phyloP scores from a whole-genome alignment of 1,284 basidiomycete genomes.

The Hemileia vastatrix region DNA sequence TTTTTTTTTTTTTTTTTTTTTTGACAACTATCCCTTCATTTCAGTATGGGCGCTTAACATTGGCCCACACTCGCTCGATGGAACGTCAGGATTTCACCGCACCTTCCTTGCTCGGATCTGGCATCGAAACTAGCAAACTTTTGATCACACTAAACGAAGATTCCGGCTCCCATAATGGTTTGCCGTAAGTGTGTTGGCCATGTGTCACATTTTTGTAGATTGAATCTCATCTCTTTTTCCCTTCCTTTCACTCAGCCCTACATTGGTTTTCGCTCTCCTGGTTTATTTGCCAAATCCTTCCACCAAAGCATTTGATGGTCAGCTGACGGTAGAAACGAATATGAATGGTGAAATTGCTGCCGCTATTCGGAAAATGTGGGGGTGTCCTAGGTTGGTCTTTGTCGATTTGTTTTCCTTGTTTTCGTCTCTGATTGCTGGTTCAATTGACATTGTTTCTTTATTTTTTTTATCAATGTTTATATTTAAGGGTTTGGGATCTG shows the following conservation, averaged over 20 bases:
- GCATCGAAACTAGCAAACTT: conserved; percentile 23
- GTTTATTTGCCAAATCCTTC: conserved; percentile 13
- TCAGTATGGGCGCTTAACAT: conserved; percentile 18
- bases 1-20: not conserved
- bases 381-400: conserved; percentile 21
- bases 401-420: not conserved
- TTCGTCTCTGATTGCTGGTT: not conserved
- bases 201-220: not conserved
- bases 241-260: conserved; percentile 4
- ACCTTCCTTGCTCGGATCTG: conserved; percentile 20
- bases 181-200: conserved; percentile 11
- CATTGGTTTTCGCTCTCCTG: conserved; percentile 21
- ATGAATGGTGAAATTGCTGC: conserved; percentile 16
- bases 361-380: conserved; percentile 21
- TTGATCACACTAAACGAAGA: conserved; percentile 23
- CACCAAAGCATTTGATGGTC: conserved; percentile 15
- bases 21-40: not conserved
- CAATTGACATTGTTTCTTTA: not conserved
- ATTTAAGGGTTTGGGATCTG: conserved; percentile 21
- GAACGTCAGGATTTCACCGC: conserved; percentile 13
- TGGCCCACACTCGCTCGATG: conserved; percentile 19
- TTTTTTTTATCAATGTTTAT: not conserved
- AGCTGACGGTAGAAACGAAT: conserved; percentile 20
- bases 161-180: conserved; percentile 8
- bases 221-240: not conserved